Evolutionary conservation across 345 rosid genomes (phyloP).

Genomic region (Chamaenerion angustifolium): DNA sequence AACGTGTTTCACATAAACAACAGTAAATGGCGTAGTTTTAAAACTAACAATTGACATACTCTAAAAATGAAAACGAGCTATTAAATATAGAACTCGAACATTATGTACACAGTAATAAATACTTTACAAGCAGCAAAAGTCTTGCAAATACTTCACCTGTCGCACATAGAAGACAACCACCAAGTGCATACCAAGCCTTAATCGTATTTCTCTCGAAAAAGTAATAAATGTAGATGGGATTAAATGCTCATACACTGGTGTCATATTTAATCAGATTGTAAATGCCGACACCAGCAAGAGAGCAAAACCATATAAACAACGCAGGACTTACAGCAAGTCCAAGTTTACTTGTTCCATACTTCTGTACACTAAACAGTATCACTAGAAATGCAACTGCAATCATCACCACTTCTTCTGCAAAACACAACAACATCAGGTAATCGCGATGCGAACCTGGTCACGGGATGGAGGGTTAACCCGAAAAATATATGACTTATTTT

Average conservation of each 20-base stretch:
- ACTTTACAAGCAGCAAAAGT: neutral
- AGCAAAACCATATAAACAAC: slow-evolving; percentile 89
- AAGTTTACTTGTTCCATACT: slow-evolving; percentile 97
- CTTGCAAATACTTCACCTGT: slow-evolving; percentile 41
- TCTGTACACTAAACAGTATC: slow-evolving; percentile 89
- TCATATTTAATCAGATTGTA: slow-evolving; percentile 75
- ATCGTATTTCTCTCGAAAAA: slow-evolving; percentile 79
- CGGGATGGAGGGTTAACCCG: too few species aligned
- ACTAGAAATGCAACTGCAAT: slow-evolving; percentile 84
- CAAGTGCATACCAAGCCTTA: slow-evolving; percentile 90
- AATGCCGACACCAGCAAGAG: slow-evolving; percentile 81
- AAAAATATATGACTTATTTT: too few species aligned
- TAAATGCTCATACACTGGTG: slow-evolving; percentile 72
- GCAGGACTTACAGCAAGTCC: slow-evolving; percentile 94
- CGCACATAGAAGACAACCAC: slow-evolving; percentile 97
- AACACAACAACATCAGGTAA: too few species aligned
- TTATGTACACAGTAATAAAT: neutral
- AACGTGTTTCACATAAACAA: too few species aligned
- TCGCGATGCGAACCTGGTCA: too few species aligned
- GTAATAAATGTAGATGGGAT: slow-evolving; percentile 77
- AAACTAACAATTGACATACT: too few species aligned
- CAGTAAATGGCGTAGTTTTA: too few species aligned
- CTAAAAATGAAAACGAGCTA: too few species aligned
- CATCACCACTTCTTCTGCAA: slow-evolving; percentile 87
- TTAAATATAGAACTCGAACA: too few species aligned